Evolutionary conservation across 768 basidiomycete species (phyloP), one percentile per base, ranked within the genome.

Genomic region (Thelephora ganbajun): DNA sequence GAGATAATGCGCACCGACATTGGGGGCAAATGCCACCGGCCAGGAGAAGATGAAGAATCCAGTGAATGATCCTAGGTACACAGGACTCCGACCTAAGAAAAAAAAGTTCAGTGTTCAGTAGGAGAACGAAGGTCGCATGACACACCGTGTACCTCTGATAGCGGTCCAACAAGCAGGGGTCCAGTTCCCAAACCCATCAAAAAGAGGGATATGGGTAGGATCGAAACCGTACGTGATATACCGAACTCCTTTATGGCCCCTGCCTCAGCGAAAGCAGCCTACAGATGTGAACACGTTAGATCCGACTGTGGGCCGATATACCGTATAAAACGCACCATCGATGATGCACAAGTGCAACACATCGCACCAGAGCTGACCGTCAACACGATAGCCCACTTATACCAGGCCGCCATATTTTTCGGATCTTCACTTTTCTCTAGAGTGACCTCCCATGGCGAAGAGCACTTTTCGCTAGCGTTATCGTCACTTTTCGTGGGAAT

Each of bases 21-120:
- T 71, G 2, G 74, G 74, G 1, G 80, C 72, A 49, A 89, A 86
- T 1, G 82, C 80, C 11, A 84, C 77, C 0, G 81, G 80, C 51
- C 77, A 79, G 12, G 77, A 74, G 45, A 80, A 70, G 1, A 73
- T 52, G 53, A 81, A 74, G 57, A 83, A 77, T 5, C 74, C 48
- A 1, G 62, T 50, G 51, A 79, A 86, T 0, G 79, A 78, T 3
- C 68, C 50, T n/a, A 69, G 62, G 58, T 87, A 84, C 2, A 85
- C 70, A 22, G 68, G 57, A 45, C 73, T 76, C 42, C 80, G 65
- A 2, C 85, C 83, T 53, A 75, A 73, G 16, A 81, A 47, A 52
- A 66, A 68, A 51, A 61, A 73, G 22, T 59, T 63, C 1, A 65
- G 64, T n/a, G 61, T 64, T 61, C 45, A 34, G n/a, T 54, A 18